A percentile compares a stretch with the other conserved stretches of the same genome.
Conservation (phyloP, 2,329 filamentous ascomycete genomes). For the Microcyclospora tardicrescens region DNA sequence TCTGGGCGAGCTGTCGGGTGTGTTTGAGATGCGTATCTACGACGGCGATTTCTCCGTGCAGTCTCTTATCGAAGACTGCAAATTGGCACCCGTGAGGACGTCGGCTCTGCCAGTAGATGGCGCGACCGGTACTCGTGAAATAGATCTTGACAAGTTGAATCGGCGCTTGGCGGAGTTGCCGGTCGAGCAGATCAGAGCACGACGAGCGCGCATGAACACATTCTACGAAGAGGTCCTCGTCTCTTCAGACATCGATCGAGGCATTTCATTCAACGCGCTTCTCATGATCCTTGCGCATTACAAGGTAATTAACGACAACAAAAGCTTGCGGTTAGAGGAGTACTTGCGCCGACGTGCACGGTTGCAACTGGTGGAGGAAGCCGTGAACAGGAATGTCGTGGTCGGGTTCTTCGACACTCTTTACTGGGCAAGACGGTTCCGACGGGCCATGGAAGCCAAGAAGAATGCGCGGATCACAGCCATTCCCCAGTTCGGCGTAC, state of each 20-base stretch:
- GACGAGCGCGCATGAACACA: conserved; percentile 71
- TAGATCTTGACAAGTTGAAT: conserved; percentile 68
- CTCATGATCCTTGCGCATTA: conserved; percentile 96
- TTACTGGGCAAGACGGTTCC: conserved; percentile 77
- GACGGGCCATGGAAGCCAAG: conserved; percentile 59
- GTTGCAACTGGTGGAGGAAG: conserved; percentile 87
- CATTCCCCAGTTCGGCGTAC: conserved; percentile 68
- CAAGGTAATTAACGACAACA: conserved; percentile 96
- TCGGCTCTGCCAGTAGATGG: conserved; percentile 37
- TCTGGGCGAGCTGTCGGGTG: conserved; percentile 77
- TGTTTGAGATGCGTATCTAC: conserved; percentile 97
- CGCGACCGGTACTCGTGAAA: conserved; percentile 23
- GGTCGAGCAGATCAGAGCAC: conserved; percentile 56
- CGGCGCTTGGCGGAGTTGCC: conserved; percentile 61
- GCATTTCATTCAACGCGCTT: conserved; percentile 82
- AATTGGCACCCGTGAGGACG: conserved; percentile 38
- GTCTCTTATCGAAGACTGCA: conserved; percentile 76
- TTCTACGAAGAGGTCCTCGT: conserved; percentile 97
- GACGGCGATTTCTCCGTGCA: conserved; percentile 77
- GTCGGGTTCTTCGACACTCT: conserved; percentile 91
- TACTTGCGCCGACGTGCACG: conserved; percentile 82
- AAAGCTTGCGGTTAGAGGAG: conserved; percentile 87
- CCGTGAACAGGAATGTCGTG: conserved; percentile 78
- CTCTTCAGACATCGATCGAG: conserved; percentile 75
- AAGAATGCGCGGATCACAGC: conserved; percentile 62